Evolutionary conservation across 75 land plant species (phyloP), one percentile per base, ranked within the genome.

Genomic region (Sequoia sempervirens): DNA sequence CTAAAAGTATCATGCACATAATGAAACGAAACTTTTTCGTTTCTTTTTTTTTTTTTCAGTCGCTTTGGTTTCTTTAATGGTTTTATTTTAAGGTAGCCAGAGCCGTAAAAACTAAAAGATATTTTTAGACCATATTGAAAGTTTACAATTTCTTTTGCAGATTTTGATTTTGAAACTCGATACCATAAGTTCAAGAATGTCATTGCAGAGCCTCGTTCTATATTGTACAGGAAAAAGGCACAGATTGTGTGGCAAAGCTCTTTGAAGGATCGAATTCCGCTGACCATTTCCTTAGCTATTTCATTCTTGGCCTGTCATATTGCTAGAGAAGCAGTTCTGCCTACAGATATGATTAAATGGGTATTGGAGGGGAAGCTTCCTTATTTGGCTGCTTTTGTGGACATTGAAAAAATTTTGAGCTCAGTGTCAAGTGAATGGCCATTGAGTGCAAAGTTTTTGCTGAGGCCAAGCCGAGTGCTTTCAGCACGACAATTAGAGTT

Each of bases 311-410:
- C 87, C 79, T 97, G 99, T 82, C 92, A 96, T 84, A 56, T 97
- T 79, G 90, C 94, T 3, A 85, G 96, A 75, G 96, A 93, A 85
- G 75, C 93, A 12, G 73, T 97, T 46, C 88, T 97, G 11, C 91
- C 99, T 30, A 96, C 96, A 46, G 99, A 97, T 80, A 89, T 97
- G 43, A 53, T 84, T 43, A 88, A 90, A 50, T 96, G 99, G 99
- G 91, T 91, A 37, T 47, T 85, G 28, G 93, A 96, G 82, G 98
- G 93, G 14, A 91, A 88, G 28, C 85, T 97, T 72, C 95, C 98
- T 32, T 97, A 93, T 85, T 79, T 96, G 72, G 82, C 93, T 85
- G 96, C 95, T 41, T 92, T 91, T 84, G 43, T 85, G 46, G 90
- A 92, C 36, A 87, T 96, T 54, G 92, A 89, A 73, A 92, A 90